These are phyloP conservation scores for Suhomyces faveliae DNA, from an alignment of 805 yeast genomes.

Conservation along the genomic window DNA sequence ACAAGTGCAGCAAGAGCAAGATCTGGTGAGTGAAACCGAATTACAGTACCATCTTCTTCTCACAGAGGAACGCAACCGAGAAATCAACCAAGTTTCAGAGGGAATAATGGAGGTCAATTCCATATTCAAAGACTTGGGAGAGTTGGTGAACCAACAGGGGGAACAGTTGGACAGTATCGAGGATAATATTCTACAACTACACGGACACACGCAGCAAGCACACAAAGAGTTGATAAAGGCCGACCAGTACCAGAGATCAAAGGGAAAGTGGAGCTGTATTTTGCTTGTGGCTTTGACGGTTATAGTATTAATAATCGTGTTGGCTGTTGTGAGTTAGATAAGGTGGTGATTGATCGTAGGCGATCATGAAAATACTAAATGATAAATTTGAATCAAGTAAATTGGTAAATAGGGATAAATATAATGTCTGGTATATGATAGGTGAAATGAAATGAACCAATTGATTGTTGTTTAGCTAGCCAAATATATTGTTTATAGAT, in stretches of 20 bases:
- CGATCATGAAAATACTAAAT: too few species aligned
- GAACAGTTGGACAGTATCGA: slow-evolving; percentile 81
- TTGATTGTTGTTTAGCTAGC: too few species aligned
- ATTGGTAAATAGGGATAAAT: too few species aligned
- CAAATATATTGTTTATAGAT: too few species aligned
- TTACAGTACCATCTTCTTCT: slow-evolving; percentile 62
- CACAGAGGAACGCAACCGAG: slow-evolving; percentile 71
- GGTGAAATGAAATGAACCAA: too few species aligned
- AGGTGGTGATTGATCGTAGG: too few species aligned
- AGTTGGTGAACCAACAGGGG: slow-evolving; percentile 81
- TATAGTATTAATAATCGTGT: slow-evolving; percentile 54
- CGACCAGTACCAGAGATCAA: slow-evolving; percentile 65
- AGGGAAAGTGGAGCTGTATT: slow-evolving; percentile 73
- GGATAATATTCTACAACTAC: slow-evolving; percentile 65
- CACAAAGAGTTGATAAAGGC: slow-evolving; percentile 70
- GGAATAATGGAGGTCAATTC: slow-evolving; percentile 85
- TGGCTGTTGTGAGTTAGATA: slow-evolving; percentile 50
- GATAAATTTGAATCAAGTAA: too few species aligned
- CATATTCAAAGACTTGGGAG: slow-evolving; percentile 78
- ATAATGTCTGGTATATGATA: too few species aligned
- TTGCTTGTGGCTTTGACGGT: slow-evolving; percentile 58
- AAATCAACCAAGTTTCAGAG: slow-evolving; percentile 66
- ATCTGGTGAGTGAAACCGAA: slow-evolving; percentile 45
- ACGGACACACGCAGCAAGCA: slow-evolving; percentile 67
- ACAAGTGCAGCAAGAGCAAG: slow-evolving; percentile 34